These are phyloP conservation scores for Neurospora hispaniola DNA, from an alignment of 495 filamentous ascomycete genomes.

Conservation along the genomic window DNA sequence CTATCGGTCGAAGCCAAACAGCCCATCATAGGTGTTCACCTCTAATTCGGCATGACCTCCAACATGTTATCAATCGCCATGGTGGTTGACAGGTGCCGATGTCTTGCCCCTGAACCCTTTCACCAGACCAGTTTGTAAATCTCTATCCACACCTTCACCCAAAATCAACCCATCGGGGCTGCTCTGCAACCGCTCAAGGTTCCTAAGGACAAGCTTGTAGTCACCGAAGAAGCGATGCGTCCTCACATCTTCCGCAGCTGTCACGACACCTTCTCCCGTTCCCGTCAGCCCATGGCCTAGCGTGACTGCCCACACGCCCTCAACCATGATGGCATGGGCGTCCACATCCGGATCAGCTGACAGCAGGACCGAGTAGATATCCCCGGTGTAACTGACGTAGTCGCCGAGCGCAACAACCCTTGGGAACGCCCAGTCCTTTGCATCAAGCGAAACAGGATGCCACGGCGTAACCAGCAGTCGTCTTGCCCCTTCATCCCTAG, in stretches of 20 bases:
- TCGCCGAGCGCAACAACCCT: slow-evolving; percentile 8
- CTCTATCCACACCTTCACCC: slow-evolving; percentile 24
- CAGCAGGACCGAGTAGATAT: slow-evolving; percentile 33
- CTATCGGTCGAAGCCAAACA: neutral
- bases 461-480: slow-evolving; percentile 27
- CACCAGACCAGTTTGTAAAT: slow-evolving; percentile 24
- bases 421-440: slow-evolving; percentile 26
- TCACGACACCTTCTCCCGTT: neutral
- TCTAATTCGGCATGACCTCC: no score
- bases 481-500: neutral
- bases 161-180: slow-evolving; percentile 23
- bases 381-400: slow-evolving; percentile 25
- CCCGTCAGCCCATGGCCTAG: slow-evolving; percentile 31
- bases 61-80: no score
- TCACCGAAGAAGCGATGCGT: slow-evolving; percentile 34
- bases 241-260: slow-evolving; percentile 18
- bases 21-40: neutral
- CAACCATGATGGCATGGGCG: slow-evolving; percentile 30
- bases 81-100: no score
- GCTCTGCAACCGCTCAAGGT: slow-evolving; percentile 15
- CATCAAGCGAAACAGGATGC: slow-evolving; percentile 26
- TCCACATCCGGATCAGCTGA: slow-evolving; percentile 24
- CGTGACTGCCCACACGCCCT: slow-evolving; percentile 33
- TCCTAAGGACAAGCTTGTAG: slow-evolving; percentile 21
- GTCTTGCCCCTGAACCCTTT: no score